phyloP scores from a whole-genome alignment of 1,284 basidiomycete species.

The Malassezia yamatoensis region DNA sequence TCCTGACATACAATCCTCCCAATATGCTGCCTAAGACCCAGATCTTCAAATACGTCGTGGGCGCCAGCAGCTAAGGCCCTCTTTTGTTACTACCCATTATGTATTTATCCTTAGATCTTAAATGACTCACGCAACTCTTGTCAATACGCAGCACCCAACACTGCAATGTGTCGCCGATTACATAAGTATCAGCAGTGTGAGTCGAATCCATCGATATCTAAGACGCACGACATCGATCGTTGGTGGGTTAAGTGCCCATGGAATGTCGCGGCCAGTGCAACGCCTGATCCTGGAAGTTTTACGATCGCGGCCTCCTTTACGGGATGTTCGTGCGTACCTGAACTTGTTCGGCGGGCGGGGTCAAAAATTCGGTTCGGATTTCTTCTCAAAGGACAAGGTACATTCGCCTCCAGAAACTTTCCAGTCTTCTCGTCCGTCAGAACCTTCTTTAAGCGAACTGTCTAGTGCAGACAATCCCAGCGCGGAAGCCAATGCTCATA shows the following conservation, averaged over 20 bases:
- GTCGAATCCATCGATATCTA: no score
- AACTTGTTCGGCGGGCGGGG: constrained; percentile 58
- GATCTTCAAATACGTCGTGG: constrained; percentile 19
- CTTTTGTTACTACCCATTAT: background rate
- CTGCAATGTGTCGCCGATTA: no score
- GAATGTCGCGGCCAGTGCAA: constrained; percentile 52
- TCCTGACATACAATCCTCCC: constrained; percentile 27
- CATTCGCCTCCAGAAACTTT: background rate
- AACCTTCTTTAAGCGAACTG: background rate
- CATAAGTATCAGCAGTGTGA: no score
- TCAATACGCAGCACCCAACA: no score
- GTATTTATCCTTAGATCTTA: no score
- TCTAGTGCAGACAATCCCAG: background rate
- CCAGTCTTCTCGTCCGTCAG: background rate
- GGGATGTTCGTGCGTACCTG: constrained; percentile 82
- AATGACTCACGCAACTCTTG: no score
- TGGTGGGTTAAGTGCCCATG: no score
- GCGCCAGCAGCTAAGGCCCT: constrained; percentile 1
- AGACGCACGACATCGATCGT: no score
- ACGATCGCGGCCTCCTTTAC: constrained; percentile 77
- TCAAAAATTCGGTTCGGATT: background rate
- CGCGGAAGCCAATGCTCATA: background rate
- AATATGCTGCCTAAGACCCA: constrained; percentile 42
- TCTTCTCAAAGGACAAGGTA: background rate
- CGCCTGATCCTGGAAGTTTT: constrained; percentile 94